These are phyloP conservation scores for Alternaria consortialis DNA, from an alignment of 2,329 filamentous ascomycete genomes.

Conservation along the genomic window DNA sequence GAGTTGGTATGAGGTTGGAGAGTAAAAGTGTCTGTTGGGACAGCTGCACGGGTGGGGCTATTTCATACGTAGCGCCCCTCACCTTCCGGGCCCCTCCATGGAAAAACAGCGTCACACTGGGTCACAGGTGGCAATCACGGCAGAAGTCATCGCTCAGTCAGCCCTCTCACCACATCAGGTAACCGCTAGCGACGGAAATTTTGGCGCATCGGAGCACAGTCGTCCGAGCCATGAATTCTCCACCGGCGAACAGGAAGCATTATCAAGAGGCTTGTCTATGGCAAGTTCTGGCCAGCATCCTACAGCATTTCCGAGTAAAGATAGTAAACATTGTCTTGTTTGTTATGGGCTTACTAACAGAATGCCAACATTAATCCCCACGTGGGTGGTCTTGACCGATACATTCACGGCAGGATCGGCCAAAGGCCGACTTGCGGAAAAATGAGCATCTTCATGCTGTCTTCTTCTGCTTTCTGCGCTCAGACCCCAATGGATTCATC, in stretches of 20 bases:
- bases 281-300: neutral
- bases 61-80: conserved; percentile 32
- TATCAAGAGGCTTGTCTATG: neutral
- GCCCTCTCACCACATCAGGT: neutral
- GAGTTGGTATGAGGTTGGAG: conserved; percentile 13
- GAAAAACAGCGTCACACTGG: conserved; percentile 48
- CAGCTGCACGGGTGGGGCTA: conserved; percentile 21
- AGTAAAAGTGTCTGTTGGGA: conserved; percentile 29
- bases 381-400: neutral
- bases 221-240: conserved; percentile 26
- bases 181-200: conserved; percentile 13
- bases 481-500: neutral
- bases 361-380: too few species aligned
- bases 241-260: neutral
- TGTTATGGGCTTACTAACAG: neutral
- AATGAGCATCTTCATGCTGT: neutral
- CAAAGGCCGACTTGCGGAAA: neutral
- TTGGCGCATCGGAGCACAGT: conserved; percentile 27
- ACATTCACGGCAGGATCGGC: neutral
- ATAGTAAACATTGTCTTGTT: neutral
- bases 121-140: conserved; percentile 45
- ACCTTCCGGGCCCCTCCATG: conserved; percentile 33
- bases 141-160: neutral
- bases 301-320: neutral
- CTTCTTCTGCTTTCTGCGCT: neutral